phyloP scores from a whole-genome alignment of 1,139 yeast species.

The Blastobotrys serpentis region DNA sequence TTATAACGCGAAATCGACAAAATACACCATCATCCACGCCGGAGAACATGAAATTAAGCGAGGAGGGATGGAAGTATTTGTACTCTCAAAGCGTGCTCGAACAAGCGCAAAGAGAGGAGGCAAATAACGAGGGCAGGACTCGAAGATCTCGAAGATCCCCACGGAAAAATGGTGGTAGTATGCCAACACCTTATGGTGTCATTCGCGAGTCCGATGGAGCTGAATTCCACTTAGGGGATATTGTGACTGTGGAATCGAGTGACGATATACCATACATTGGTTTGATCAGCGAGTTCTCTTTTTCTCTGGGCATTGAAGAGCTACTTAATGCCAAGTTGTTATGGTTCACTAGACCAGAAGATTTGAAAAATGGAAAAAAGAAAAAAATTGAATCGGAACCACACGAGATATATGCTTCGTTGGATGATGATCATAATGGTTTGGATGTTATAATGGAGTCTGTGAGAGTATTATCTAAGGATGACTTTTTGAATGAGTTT shows the following conservation, averaged over 20 bases:
- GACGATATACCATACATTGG: conserved; percentile 25
- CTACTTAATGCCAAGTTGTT: conserved; percentile 22
- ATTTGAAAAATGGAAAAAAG: conserved; percentile 6
- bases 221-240: conserved; percentile 26
- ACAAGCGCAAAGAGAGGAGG: background rate
- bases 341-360: conserved; percentile 26
- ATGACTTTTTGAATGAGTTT: conserved; percentile 8
- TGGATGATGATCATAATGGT: conserved; percentile 24
- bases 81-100: conserved; percentile 25
- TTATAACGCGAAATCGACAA: background rate
- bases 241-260: conserved; percentile 24
- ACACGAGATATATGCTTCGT: conserved; percentile 26
- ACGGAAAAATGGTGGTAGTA: background rate
- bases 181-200: conserved; percentile 16
- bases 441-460: conserved; percentile 23
- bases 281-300: conserved; percentile 24
- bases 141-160: conserved; percentile 8
- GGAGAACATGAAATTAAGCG: conserved; percentile 3
- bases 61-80: conserved; percentile 26
- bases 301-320: conserved; percentile 21
- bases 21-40: background rate
- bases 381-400: conserved; percentile 9
- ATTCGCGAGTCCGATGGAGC: conserved; percentile 19
- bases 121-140: background rate
- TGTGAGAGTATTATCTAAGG: conserved; percentile 21